phyloP scores from a whole-genome alignment of 139 green algal genomes.

The Volvox reticuliferus region DNA sequence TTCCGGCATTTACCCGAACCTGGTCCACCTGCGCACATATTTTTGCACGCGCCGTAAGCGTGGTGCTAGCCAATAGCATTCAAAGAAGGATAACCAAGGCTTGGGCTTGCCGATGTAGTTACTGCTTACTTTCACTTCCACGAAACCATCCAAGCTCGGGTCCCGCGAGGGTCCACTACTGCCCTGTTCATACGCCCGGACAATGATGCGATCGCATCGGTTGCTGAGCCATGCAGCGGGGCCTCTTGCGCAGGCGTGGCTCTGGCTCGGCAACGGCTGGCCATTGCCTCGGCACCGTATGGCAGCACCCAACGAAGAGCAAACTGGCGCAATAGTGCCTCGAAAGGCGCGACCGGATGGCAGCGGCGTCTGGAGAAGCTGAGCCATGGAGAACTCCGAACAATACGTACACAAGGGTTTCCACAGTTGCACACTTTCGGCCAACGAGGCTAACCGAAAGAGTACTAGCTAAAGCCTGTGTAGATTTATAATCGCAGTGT shows the following conservation, averaged over 20 bases:
- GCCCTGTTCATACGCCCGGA: slow-evolving; percentile 28
- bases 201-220: not conserved
- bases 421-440: not conserved
- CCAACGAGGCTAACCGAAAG: not conserved
- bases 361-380: not conserved
- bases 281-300: not conserved
- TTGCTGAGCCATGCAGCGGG: not conserved
- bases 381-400: not conserved
- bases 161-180: slow-evolving; percentile 1
- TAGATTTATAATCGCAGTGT: not conserved
- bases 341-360: slow-evolving; percentile 17
- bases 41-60: not conserved
- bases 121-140: slow-evolving; percentile 46
- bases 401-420: slow-evolving; percentile 14
- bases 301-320: not conserved
- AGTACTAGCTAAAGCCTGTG: not conserved
- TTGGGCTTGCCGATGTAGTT: not conserved
- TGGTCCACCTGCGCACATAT: slow-evolving; percentile 43
- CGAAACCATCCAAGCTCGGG: slow-evolving; percentile 39
- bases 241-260: not conserved
- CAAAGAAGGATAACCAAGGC: not conserved
- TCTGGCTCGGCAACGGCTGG: not conserved
- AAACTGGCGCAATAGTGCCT: not conserved
- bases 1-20: slow-evolving; percentile 46
- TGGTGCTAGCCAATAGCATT: not conserved